Base-by-base conservation (phyloP, 169 alveolate genomes). In the Cryptosporidium muris region DNA sequence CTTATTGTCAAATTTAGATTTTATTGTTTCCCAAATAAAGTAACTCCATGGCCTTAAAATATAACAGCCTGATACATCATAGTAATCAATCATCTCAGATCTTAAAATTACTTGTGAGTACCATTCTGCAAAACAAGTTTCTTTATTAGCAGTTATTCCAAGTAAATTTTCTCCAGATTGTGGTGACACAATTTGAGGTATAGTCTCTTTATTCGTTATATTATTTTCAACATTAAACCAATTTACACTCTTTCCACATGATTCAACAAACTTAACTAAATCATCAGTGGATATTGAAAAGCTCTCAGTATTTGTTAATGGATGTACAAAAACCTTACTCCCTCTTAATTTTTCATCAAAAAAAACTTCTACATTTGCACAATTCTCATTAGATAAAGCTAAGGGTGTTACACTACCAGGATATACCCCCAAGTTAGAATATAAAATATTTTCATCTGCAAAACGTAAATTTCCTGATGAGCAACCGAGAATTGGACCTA, bases 1-100 rank as follows among this genome's bases (percentile, higher is more conserved):
- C 52, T 89, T 91, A 16, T 89, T 82, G 89, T 97, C 97, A 63
- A 98, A 93, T 93, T 92, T 93, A 36, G 89, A 89, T 94, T 97
- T 97, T 51, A 98, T 95, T 66, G 82, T 88, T 90, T 98, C 99
- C 99, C 99, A 98, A 36, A 98, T 96, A 89, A 88, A 91, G 94
- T 95, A 98, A 16, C 99, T 94, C 95, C 98, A 94, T 11, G 99
- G 99, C 51, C 99, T 93, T 49, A 97, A 89, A 52, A 98, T 97
- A 92, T 98, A 98, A 82, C 99, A 98, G 11, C 99, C 99, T 25
- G 98, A 94, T 51, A 98, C 94, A 82, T 98, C 99, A 90, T 98
- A 97, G 93, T 98, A 97, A 85, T 97, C 99, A 25, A 98, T 96
- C 97, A 98, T 89, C 89, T 97, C 99, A 65, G 98, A 94, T 63